A percentile compares a stretch with the other conserved stretches of the same genome.
These are phyloP conservation scores for Ashbya aceris DNA, from an alignment of 1,139 yeast species.

Conservation along the genomic window DNA sequence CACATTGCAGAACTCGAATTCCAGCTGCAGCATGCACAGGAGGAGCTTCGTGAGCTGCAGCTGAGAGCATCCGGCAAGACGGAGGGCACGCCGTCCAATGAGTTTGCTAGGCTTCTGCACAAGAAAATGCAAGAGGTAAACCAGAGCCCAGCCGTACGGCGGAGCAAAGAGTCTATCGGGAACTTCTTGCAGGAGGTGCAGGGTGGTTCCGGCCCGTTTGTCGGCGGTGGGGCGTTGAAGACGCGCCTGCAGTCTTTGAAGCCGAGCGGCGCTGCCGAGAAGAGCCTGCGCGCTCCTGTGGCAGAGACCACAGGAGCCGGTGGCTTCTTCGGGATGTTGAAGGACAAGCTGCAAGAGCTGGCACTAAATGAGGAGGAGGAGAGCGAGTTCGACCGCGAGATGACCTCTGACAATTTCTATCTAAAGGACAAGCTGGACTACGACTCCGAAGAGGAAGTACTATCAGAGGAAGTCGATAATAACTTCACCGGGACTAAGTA, in stretches of 20 bases:
- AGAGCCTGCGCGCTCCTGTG: not conserved
- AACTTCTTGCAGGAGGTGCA: conserved; percentile 13
- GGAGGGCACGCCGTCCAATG: conserved; percentile 4
- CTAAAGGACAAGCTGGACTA: conserved; percentile 1
- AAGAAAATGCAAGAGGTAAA: conserved; percentile 16
- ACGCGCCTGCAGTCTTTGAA: too few relatives aligned
- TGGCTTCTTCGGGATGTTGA: conserved; percentile 7
- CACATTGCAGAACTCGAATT: conserved; percentile 34
- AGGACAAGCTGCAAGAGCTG: conserved; percentile 24
- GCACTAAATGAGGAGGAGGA: conserved; percentile 24
- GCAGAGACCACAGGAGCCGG: not conserved
- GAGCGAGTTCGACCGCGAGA: conserved; percentile 23
- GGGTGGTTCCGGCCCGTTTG: not conserved
- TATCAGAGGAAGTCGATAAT: conserved; percentile 1
- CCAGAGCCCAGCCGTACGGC: conserved; percentile 16
- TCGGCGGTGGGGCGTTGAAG: too few relatives aligned
- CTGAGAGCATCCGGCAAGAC: conserved; percentile 6
- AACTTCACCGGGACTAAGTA: not conserved
- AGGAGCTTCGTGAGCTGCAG: conserved; percentile 32
- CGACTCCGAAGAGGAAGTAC: conserved; percentile 3
- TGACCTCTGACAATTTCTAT: not conserved
- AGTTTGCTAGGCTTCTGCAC: conserved; percentile 13
- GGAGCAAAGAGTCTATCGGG: conserved; percentile 17
- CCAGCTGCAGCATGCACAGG: conserved; percentile 30
- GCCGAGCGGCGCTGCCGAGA: too few relatives aligned